Evolutionary conservation across 2,329 filamentous ascomycete species (phyloP), one percentile per base, ranked within the genome.

Genomic region (Fusarium mexicanum): DNA sequence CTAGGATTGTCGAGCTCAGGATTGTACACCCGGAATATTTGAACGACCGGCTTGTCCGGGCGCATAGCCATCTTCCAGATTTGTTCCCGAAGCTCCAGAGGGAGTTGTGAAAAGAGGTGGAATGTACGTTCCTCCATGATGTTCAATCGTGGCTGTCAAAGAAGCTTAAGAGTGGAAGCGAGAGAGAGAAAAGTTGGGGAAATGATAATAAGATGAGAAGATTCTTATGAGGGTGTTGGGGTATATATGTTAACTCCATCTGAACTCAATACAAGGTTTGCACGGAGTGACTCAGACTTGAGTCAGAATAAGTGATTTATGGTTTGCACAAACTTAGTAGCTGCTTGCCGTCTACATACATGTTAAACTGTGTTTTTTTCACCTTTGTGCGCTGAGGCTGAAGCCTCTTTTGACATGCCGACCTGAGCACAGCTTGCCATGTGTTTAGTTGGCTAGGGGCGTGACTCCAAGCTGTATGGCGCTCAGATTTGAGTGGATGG

Each of bases 1-100:
- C 8, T 4, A 8, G 33, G 13, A 1, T 11, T 37, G n/a, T 37
- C 33, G 4, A 3, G 12, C 0, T 51, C 17, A 26, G 33, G 17
- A 53, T 53, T 1, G 3, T 53, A 22, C 2, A 53, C 6, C 2
- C 50, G 17, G 0, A 37, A 22, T 10, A 5, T 16, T 16, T 53
- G 17, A 22, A 37, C 17, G 0, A n/a, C 50, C 1, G n/a, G 50
- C 12, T 53, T 53, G 22, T 37, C 12, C 6, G 33, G 50, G 13
- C n/a, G 50, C 5, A 22, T 37, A 0, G 50, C n/a, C 8, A 14
- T 20, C n/a, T 8, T 20, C 50, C 50, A 37, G 0, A 53, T 53
- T 0, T 53, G 17, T 26, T 37, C n/a, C n/a, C 50, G 33, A 24
- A 53, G 50, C 50, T 53, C 50, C 3, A 26, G 50, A 4, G 50